Evolutionary conservation across 306 rosid species (phyloP).

Genomic region (Myrica gale): DNA sequence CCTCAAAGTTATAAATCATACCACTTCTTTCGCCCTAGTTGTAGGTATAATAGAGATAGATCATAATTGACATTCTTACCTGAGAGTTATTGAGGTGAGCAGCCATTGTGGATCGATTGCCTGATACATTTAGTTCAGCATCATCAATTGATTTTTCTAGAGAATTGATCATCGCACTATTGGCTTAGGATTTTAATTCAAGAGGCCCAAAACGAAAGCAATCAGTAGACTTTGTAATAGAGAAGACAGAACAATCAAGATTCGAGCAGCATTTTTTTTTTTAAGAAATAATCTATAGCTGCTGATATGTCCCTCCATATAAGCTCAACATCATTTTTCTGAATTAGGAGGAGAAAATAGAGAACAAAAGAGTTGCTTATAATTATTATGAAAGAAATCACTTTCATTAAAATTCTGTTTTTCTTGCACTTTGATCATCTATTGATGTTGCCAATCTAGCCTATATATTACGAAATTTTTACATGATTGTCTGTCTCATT

Average conservation of each 20-base stretch:
- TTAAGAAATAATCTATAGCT: background rate
- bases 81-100: conserved; percentile 53
- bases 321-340: background rate
- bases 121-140: conserved; percentile 42
- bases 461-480: too few relatives aligned
- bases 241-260: conserved; percentile 9
- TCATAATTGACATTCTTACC: conserved; percentile 35
- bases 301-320: background rate
- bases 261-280: background rate
- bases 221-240: background rate
- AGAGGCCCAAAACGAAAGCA: background rate
- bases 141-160: conserved; percentile 48
- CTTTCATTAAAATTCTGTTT: background rate
- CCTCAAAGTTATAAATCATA: background rate
- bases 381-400: background rate
- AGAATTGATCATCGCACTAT: conserved; percentile 29
- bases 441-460: too few relatives aligned
- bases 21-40: background rate
- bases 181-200: conserved; percentile 11
- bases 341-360: background rate
- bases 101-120: conserved; percentile 47
- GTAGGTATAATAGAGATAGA: background rate
- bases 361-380: background rate
- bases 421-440: background rate
- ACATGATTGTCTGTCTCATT: too few relatives aligned